Base-by-base conservation (phyloP, 1,284 basidiomycete genomes). In the Rhodotorula glutinis region DNA sequence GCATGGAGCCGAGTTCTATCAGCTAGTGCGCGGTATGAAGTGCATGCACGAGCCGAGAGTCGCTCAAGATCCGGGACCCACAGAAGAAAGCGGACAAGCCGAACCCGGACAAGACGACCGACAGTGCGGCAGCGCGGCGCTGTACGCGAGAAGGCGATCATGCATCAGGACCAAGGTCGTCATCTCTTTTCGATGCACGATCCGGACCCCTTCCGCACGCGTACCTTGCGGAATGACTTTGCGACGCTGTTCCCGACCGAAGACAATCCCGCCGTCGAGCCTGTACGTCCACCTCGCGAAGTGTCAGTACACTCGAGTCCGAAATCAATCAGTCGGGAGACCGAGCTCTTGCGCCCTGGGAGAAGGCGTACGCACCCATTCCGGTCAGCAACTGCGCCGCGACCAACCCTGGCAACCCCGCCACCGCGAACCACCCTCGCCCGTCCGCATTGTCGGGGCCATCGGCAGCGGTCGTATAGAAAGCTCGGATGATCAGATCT, bases 21-120 rank as follows among this genome's bases (percentile, higher is more conserved):
- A 38, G 33, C 33, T 11, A 11, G 33, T 38, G 33, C 33, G 33
- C 33, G 11, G 33, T 7, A 38, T 38, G 11, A 11, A 38, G 33
- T 38, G 33, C 33, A 38, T 38, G 33, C 33, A 38, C 33, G 11
- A 11, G 33, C 33, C 33, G 33, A 38, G 33, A 5, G 7, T 7
- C 33, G 11, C 13, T 27, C 25, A 8, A 1, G 3, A 9, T 7
- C 23, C 4, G 7, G 21, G 29, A 57, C 65, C 29, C 21, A 72
- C 67, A 80, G 62, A 79, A 74, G 57, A 79, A 78, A 0, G 79
- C 79, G 27, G 78, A 79, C 4, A 80, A 72, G 13, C 79, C 79
- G 29, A 79, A 79, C 2, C 75, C 78, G 4, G 75, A 73, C 27
- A 80, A 67, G 13, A 79, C 78, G 49, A 77, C 55, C 7, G 78